Conservation (phyloP, 176 grass and related monocot genomes). For the Lolium perenne region DNA sequence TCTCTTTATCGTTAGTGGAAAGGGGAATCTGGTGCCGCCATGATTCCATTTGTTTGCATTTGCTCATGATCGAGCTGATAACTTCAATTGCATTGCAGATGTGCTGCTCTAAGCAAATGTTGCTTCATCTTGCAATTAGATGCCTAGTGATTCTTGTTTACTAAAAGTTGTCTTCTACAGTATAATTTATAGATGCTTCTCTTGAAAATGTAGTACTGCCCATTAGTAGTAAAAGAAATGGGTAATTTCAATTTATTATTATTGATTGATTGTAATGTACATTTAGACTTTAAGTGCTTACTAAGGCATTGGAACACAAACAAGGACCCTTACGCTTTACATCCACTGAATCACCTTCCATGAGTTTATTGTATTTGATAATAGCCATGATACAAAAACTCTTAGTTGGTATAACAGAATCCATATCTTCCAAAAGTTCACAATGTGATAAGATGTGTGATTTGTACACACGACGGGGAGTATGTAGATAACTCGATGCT, state of each 20-base stretch:
- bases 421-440: background rate
- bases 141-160: background rate
- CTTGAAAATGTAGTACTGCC: background rate
- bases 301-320: background rate
- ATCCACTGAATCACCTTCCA: background rate
- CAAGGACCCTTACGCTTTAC: background rate
- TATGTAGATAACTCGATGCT: background rate
- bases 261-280: constrained; percentile 1
- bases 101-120: background rate
- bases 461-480: background rate
- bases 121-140: background rate
- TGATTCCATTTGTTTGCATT: background rate
- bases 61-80: constrained; percentile 22
- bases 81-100: background rate
- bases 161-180: background rate
- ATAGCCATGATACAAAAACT: background rate
- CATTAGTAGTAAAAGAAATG: background rate
- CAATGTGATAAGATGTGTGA: background rate
- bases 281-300: background rate
- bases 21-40: background rate
- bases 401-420: background rate
- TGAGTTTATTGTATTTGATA: background rate
- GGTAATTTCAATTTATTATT: background rate
- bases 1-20: constrained; percentile 13
- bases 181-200: background rate